Evolutionary conservation across 495 filamentous ascomycete genomes (phyloP), one percentile per base, ranked within the genome.

Genomic region (Penicillium paxilli): DNA sequence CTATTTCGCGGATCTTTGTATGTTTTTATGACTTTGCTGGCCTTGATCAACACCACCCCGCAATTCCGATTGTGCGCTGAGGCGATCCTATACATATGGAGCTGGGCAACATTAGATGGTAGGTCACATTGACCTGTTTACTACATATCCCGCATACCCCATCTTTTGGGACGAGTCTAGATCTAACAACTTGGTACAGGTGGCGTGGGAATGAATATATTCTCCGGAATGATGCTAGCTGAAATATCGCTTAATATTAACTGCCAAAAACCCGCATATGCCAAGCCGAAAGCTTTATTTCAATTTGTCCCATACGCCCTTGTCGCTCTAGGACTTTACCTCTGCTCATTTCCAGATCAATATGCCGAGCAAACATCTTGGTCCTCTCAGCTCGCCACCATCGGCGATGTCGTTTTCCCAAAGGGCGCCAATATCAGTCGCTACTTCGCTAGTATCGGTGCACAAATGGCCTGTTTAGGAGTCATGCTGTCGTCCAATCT

Each of bases 171-270:
- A n/a, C n/a, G n/a, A n/a, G 7, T 4, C 3, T 24, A 19, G 8
- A 38, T 38, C 35, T 38, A 38, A 38, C 8, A 7, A 19, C 14
- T 5, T n/a, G n/a, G n/a, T 19, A 8, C 40, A 56, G 54, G 47
- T 16, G 35, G 5, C 38, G 47, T 56, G 14, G 54, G 54, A 2
- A 47, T 14, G 16, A 56, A 56, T 16, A 51, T 56, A 24, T 56
- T 56, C 41, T 47, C 54, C 23, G 54, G 54, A 20, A 56, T 56
- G 54, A 56, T 56, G 21, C 22, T 56, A 20, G 54, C 54, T 2
- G 54, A 56, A 30, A 5, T 56, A 6, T 56, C 54, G 21, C 47
- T 51, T 14, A 44, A 46, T 30, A n/a, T n/a, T n/a, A 56, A 51
- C 47, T 46, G 24, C 21, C 32, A 22, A 41, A 4, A 23, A 14